phyloP scores from a whole-genome alignment of 345 rosid species.

The Eucalyptus paniculata region DNA sequence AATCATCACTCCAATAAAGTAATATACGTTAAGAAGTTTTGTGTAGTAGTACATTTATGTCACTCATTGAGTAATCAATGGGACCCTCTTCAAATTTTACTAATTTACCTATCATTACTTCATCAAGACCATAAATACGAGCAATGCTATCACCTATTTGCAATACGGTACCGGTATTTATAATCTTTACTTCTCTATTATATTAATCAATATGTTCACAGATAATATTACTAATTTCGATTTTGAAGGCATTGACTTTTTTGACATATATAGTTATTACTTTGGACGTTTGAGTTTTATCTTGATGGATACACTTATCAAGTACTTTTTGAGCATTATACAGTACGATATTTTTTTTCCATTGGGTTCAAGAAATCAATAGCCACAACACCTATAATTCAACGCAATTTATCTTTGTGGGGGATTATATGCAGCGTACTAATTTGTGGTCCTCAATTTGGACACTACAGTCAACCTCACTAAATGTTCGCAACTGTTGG shows the following conservation, averaged over 20 bases:
- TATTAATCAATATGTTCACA: too few relatives aligned
- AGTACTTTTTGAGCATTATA: neutral
- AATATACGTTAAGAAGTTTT: neutral
- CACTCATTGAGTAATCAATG: neutral
- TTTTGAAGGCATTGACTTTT: neutral
- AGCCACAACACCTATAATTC: neutral
- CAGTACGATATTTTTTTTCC: neutral
- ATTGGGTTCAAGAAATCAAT: neutral
- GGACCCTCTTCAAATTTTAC: too few relatives aligned
- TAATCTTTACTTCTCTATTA: too few relatives aligned
- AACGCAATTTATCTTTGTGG: neutral
- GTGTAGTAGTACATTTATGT: neutral
- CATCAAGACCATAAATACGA: too few relatives aligned
- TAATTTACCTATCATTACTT: too few relatives aligned
- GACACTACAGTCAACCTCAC: neutral
- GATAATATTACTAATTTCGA: too few relatives aligned
- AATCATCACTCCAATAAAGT: neutral
- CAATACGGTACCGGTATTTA: too few relatives aligned
- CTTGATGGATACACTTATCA: neutral
- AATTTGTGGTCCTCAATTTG: neutral
- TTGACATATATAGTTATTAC: neutral
- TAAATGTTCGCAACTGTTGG: neutral
- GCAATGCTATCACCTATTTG: too few relatives aligned
- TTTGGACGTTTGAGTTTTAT: neutral
- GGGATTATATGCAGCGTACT: neutral